phyloP scores from a whole-genome alignment of 208 protist genomes.

The Vickermania ingenoplastis region DNA sequence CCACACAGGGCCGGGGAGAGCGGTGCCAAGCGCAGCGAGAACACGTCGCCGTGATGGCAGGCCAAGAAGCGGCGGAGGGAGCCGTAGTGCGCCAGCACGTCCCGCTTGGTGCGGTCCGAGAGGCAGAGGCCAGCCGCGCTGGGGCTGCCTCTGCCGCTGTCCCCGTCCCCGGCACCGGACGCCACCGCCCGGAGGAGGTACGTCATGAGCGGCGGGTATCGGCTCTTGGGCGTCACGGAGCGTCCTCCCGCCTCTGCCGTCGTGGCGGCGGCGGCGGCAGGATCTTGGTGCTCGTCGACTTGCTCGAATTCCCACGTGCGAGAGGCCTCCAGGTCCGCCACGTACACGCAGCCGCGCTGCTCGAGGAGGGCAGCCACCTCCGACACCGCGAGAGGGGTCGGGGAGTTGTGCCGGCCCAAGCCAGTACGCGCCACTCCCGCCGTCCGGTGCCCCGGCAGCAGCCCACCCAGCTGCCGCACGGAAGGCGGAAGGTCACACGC shows the following conservation, averaged over 20 bases:
- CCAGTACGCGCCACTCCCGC: conserved; percentile 2
- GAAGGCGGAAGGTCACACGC: too few species aligned
- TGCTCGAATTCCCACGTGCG: background rate
- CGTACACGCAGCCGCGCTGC: conserved; percentile 8
- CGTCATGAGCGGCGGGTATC: background rate
- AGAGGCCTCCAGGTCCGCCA: conserved; percentile 7
- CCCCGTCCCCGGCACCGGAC: background rate
- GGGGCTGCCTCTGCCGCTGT: background rate
- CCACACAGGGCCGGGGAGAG: too few species aligned
- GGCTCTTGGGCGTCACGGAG: background rate
- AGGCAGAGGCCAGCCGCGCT: background rate
- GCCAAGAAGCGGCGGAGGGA: conserved; percentile 16
- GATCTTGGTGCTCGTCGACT: background rate
- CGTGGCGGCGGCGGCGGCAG: background rate
- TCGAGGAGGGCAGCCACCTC: conserved; percentile 11
- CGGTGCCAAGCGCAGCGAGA: background rate
- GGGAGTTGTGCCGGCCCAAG: conserved; percentile 18
- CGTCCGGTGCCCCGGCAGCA: background rate
- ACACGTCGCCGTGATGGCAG: conserved; percentile 13
- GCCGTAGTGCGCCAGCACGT: conserved; percentile 27
- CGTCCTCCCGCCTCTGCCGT: background rate
- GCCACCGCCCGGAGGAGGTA: background rate
- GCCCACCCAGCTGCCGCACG: background rate
- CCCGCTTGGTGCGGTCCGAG: conserved; percentile 13
- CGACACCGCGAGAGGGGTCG: conserved; percentile 20